Base-by-base conservation (phyloP, 345 rosid species). In the Camelina hispida region DNA sequence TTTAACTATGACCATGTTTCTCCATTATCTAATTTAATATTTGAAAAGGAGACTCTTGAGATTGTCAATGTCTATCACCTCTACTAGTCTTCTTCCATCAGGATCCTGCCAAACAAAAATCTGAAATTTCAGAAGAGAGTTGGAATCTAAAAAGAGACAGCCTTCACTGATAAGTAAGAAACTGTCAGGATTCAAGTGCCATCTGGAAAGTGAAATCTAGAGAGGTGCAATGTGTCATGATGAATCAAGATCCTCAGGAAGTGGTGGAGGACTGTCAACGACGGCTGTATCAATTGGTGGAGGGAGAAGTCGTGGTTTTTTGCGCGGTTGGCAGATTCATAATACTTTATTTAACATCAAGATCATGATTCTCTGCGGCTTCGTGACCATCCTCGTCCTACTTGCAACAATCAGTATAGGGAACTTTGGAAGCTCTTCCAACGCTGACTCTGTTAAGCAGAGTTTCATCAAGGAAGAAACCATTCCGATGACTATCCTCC, bases 301-400 rank as follows among this genome's bases (percentile, higher is more conserved):
- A 12, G 73, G 71, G 25, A 76, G 71, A 76, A 20, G 70, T 4
- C 66, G 44, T 62, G 65, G 53, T 28, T 62, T 54, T 6, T 62
- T 46, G 18, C 87, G 94, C 4, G 93, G 97, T 48, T 81, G 97
- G 82, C 91, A 85, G 88, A 86, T 91, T 81, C 87, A 86, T 62
- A 93, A 84, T 79, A 91, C 97, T 23, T 89, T 91, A 77, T 83
- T 77, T 81, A 93, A 85, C 87, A 87, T 93, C 79, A 93, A 93
- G 86, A 88, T 93, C 86, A 88, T 94, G 3, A 86, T 93, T 63
- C 89, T 89, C 18, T 91, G 96, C 42, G 93, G 97, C 59, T 93
- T 91, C 73, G 87, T 89, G 42, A 91, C 97, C 54, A 88, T 94
- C 44, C 93, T 94, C 68, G 88, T 94, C 74, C 87, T 94, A 46